These are phyloP conservation scores for Panicum virgatum DNA, from an alignment of 202 grass and related monocot species.

Conservation along the genomic window DNA sequence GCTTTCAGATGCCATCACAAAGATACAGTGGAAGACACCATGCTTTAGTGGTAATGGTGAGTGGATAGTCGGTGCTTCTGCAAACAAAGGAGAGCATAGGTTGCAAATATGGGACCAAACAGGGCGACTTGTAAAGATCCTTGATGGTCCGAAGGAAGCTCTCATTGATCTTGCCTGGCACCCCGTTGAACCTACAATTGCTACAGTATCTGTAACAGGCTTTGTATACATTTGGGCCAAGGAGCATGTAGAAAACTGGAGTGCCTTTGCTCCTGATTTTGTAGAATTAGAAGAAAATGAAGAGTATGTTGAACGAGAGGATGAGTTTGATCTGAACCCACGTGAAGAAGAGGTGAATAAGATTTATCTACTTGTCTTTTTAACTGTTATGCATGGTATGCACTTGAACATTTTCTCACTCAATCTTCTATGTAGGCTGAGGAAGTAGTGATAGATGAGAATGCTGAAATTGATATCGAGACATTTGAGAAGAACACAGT, in stretches of 20 bases:
- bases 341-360: slow-evolving; percentile 64
- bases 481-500: slow-evolving; percentile 64
- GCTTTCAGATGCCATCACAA: slow-evolving; percentile 85
- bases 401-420: slow-evolving; percentile 27
- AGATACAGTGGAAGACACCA: slow-evolving; percentile 97
- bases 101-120: slow-evolving; percentile 87
- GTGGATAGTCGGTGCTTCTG: slow-evolving; percentile 96
- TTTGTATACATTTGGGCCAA: slow-evolving; percentile 93
- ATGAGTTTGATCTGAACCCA: slow-evolving; percentile 91
- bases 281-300: slow-evolving; percentile 93
- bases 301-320: slow-evolving; percentile 86
- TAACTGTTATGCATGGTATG: slow-evolving; percentile 28
- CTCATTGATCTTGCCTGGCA: slow-evolving; percentile 98
- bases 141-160: slow-evolving; percentile 99
- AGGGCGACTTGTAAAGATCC: slow-evolving; percentile 92
- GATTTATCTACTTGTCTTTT: slow-evolving; percentile 35
- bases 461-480: slow-evolving; percentile 76
- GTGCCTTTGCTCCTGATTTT: slow-evolving; percentile 98
- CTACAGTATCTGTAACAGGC: slow-evolving; percentile 83
- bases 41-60: slow-evolving; percentile 97
- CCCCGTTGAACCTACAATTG: slow-evolving; percentile 75
- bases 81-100: slow-evolving; percentile 97
- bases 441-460: slow-evolving; percentile 68
- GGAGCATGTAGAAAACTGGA: slow-evolving; percentile 98
- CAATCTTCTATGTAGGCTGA: slow-evolving; percentile 61